A percentile compares a stretch with the other conserved stretches of the same genome.
phyloP scores from a whole-genome alignment of 345 rosid species.

The Eucalyptus tenuipes region DNA sequence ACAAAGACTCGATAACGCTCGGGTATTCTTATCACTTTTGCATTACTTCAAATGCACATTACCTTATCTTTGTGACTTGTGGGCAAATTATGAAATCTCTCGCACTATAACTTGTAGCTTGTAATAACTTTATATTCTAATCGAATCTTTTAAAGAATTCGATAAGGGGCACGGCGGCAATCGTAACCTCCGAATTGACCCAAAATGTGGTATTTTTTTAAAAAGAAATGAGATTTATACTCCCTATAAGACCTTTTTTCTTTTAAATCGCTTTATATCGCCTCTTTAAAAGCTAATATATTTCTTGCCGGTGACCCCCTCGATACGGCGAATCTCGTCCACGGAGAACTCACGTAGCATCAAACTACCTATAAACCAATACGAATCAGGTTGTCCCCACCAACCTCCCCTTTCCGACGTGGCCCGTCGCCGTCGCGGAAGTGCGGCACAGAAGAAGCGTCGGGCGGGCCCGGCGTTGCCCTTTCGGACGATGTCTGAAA shows the following conservation, averaged over 20 bases:
- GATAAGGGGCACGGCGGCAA: neutral
- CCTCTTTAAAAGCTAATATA: neutral
- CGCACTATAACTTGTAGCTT: no score
- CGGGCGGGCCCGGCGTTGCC: neutral
- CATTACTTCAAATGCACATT: neutral
- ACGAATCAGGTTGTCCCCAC: no score
- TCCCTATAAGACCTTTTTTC: neutral
- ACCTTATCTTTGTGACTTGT: neutral
- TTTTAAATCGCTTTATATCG: neutral
- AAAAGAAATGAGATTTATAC: neutral
- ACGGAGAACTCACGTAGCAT: no score
- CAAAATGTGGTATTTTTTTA: neutral
- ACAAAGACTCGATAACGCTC: neutral
- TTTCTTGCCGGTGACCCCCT: neutral
- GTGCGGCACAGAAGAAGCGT: neutral
- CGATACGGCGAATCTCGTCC: no score
- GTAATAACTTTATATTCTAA: neutral
- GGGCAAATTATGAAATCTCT: neutral
- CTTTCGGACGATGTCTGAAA: neutral
- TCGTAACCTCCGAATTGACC: neutral
- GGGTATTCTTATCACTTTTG: neutral
- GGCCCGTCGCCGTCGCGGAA: neutral
- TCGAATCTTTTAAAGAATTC: neutral
- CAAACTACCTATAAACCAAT: no score
- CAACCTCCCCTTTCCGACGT: no score